Evolutionary conservation across 2,329 filamentous ascomycete species (phyloP), one percentile per base, ranked within the genome.

Genomic region (Decorospora gaudefroyi): DNA sequence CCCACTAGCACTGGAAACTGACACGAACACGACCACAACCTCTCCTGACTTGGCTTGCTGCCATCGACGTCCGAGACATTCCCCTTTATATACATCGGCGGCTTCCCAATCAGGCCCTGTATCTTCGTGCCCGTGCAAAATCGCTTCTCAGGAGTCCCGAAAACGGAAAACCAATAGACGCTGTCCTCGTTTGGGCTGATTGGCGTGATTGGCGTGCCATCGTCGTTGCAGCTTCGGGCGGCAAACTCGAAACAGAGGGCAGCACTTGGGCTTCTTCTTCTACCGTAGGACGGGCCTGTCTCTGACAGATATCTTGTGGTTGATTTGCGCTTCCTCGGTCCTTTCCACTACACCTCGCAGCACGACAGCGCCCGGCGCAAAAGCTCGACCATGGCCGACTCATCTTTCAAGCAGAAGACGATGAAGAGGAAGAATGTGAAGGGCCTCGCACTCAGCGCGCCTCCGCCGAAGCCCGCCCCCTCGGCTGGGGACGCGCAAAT

Each of bases 361-460:
- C 27, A 40, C 43, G 37, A 42, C 32, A 27, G 56, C 55, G 44
- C 46, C 50, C 38, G 46, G 54, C 46, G 53, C 51, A 49, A 44
- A 47, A 49, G 53, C 36, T 35, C 53, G 56, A 49, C n/a, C 58
- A 84, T 84, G 78, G 76, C 78, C 54, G 81, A 85, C 66, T 63
- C 62, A 22, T 72, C 75, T 41, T 84, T 85, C 72, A 80, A 83
- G 69, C 76, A 80, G 44, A 78, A 81, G 69, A 95, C 93, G 51
- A 87, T 99, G 85, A 97, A 96, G 85, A 87, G 92, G 79, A 96
- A 97, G 83, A 99, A 99, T 71, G 87, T 95, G 73, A 97, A 97
- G 77, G 92, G 91, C 25, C 85, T 99, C 36, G 91, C 90, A 57
- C 79, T 99, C 67, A 91, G 84, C 64, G 85, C 88, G 35, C 84